Base-by-base conservation (phyloP, 768 basidiomycete species). In the Lepiota subincarnata region DNA sequence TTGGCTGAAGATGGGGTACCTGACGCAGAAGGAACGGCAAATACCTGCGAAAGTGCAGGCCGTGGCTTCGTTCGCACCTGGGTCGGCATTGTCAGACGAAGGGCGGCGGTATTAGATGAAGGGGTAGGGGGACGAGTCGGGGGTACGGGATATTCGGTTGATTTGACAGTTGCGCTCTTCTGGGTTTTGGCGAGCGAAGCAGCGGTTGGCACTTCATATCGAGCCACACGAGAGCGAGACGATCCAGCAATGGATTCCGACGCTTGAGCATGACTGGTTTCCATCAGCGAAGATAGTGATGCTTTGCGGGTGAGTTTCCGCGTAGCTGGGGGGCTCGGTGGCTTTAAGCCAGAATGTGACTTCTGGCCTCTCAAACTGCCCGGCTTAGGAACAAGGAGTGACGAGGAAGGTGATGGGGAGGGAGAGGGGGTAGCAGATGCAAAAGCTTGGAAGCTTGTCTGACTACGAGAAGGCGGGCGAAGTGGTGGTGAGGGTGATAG, bases 31-130 rank as follows among this genome's bases (percentile, higher is more conserved):
- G 73, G 56, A 18, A 78, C 67, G 31, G 80, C 78, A 66, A 93
- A 95, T 14, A 94, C 78, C 45, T 85, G 75, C n/a, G 86, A 83
- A 31, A 95, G 76, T 0, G 90, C 73, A 34, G 89, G 83, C 37
- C 93, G 80, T 2, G 82, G 72, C 71, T 89, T 92, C 24, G 84
- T 69, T 42, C 89, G 82, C 4, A 84, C 81, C 47, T 86, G 84
- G 4, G 89, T 92, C 1, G 92, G 92, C 87, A 93, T 87, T 20
- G 92, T 95, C 47, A 94, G 76, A 46, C 90, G 83, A 48, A 89
- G 76, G 16, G 88, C 89, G 10, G 78, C 80, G 18, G 88, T 77
- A 66, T 88, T 90, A 4, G 86, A 79, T 10, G 88, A 88, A 1
- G 90, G 89, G 1, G 91, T 92, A 20, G 82, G 84, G 1, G 89